Percentiles rank a stretch among this genome's conserved stretches.
phyloP scores from a whole-genome alignment of 495 filamentous ascomycete species.

The Aspergillus heteromorphus region DNA sequence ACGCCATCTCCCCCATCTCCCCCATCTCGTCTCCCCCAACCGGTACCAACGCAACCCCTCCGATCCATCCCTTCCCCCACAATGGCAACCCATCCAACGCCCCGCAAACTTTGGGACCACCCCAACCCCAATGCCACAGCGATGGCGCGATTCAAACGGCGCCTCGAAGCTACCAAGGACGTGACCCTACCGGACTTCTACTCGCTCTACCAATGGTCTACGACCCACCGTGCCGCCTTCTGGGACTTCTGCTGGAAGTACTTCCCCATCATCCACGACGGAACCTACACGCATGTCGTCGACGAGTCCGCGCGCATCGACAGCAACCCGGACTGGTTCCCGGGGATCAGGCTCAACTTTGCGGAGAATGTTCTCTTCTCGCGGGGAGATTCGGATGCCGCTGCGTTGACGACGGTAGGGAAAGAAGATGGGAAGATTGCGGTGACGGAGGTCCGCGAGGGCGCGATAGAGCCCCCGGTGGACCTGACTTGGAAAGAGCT shows the following conservation, averaged over 20 bases:
- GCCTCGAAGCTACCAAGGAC: neutral
- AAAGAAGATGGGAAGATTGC: constrained; percentile 70
- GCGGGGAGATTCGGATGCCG: no score
- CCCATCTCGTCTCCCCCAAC: no score
- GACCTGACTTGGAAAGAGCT: constrained; percentile 61
- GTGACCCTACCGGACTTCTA: constrained; percentile 36
- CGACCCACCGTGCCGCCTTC: constrained; percentile 56
- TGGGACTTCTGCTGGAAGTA: constrained; percentile 59
- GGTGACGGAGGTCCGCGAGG: constrained; percentile 68
- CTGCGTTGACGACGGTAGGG: constrained; percentile 16
- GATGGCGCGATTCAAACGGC: constrained; percentile 54
- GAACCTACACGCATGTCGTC: constrained; percentile 53
- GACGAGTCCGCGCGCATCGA: constrained; percentile 66
- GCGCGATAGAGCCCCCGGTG: constrained; percentile 45
- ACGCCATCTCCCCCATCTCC: no score
- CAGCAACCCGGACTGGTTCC: constrained; percentile 31
- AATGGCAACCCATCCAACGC: constrained; percentile 6
- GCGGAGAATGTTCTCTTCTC: constrained; percentile 68
- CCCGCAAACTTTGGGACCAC: constrained; percentile 57
- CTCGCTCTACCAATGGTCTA: constrained; percentile 61
- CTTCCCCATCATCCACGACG: constrained; percentile 55
- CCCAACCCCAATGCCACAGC: constrained; percentile 52
- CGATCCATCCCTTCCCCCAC: neutral
- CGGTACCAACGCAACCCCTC: neutral
- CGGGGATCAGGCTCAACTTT: constrained; percentile 67